These are phyloP conservation scores for Sugiyamaella chiloensis DNA, from an alignment of 805 yeast species.

Conservation along the genomic window DNA sequence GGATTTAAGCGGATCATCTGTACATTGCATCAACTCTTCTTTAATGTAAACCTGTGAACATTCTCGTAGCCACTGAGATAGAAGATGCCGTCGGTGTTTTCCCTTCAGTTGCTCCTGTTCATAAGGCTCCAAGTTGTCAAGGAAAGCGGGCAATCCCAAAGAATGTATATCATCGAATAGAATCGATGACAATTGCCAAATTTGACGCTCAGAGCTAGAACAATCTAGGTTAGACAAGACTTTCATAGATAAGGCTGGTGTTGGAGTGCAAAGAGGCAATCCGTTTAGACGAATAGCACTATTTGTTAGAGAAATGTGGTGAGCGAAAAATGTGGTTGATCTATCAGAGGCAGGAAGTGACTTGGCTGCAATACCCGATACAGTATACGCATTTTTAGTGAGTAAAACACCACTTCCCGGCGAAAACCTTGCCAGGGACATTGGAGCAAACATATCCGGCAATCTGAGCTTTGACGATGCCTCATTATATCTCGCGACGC, in stretches of 20 bases:
- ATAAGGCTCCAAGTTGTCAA: slow-evolving; percentile 21
- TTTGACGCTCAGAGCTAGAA: slow-evolving; percentile 28
- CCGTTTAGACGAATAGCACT: slow-evolving; percentile 8
- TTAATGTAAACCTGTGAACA: slow-evolving; percentile 40
- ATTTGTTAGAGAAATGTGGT: not conserved
- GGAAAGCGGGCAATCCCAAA: slow-evolving; percentile 26
- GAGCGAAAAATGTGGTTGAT: not conserved
- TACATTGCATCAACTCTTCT: slow-evolving; percentile 28
- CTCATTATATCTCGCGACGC: slow-evolving; percentile 11
- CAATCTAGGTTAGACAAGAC: not conserved
- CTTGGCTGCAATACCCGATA: not conserved
- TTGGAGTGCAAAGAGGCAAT: slow-evolving; percentile 10
- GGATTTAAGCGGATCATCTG: slow-evolving; percentile 45
- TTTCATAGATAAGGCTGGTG: slow-evolving; percentile 7
- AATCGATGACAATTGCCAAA: slow-evolving; percentile 59
- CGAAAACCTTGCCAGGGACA: slow-evolving; percentile 17
- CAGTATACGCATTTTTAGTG: not conserved
- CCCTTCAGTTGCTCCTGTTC: slow-evolving; percentile 25
- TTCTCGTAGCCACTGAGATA: slow-evolving; percentile 57
- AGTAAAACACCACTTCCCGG: slow-evolving; percentile 16
- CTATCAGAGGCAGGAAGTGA: not conserved
- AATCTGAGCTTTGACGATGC: slow-evolving; percentile 19
- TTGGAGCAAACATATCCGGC: slow-evolving; percentile 11
- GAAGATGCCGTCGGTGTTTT: slow-evolving; percentile 40
- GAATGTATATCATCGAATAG: slow-evolving; percentile 49